Evolutionary conservation across 192 early-diverging fungal genomes (phyloP).

Genomic region (Coemansia sp.): DNA sequence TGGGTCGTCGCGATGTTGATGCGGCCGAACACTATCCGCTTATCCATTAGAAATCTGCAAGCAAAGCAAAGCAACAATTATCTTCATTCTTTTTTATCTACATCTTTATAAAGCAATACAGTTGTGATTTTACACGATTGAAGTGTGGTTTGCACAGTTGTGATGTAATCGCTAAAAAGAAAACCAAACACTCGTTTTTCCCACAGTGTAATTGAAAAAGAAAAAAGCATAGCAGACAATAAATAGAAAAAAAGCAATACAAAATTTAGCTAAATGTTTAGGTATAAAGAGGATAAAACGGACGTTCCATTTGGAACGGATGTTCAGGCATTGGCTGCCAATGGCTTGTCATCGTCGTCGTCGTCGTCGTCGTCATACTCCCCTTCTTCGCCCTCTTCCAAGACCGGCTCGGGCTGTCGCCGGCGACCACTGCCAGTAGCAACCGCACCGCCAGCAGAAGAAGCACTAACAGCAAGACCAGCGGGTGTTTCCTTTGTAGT

Average conservation of each 20-base stretch:
- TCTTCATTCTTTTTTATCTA: slow-evolving; percentile 2
- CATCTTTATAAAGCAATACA: not conserved
- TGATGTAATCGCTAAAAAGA: too few species aligned
- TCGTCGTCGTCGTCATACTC: not conserved
- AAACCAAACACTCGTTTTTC: too few species aligned
- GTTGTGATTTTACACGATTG: not conserved
- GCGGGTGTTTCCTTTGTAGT: too few species aligned
- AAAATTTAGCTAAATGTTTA: too few species aligned
- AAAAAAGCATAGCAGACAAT: not conserved
- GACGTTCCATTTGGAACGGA: too few species aligned
- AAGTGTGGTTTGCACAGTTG: too few species aligned
- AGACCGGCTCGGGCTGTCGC: not conserved
- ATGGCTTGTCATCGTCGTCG: not conserved
- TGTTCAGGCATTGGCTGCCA: not conserved
- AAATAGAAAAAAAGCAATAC: not conserved
- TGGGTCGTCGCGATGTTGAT: slow-evolving; percentile 48
- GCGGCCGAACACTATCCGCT: slow-evolving; percentile 40
- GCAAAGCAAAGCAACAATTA: too few species aligned
- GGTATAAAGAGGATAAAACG: too few species aligned
- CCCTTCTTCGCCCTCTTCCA: not conserved
- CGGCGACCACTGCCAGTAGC: not conserved
- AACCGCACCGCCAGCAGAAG: not conserved
- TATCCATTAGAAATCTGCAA: slow-evolving; percentile 8
- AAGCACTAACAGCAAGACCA: not conserved
- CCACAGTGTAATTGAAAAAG: not conserved